phyloP scores from a whole-genome alignment of 2,329 filamentous ascomycete genomes.

The Neopestalotiopsis sp. region DNA sequence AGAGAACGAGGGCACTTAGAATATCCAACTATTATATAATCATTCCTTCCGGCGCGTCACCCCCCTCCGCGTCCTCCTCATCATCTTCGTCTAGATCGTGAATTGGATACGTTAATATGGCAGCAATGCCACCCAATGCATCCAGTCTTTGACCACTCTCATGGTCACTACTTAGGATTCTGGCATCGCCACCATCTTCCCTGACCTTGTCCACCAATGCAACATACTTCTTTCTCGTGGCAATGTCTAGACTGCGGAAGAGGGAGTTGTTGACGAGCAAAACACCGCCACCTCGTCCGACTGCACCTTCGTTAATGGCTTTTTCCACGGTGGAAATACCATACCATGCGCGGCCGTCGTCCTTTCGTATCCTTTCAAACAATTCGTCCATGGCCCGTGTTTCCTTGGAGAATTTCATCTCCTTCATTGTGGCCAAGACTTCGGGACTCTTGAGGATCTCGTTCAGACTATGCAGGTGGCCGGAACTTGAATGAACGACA shows the following conservation, averaged over 20 bases:
- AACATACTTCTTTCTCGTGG: constrained; percentile 80
- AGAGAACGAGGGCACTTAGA: not conserved
- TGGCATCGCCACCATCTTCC: constrained; percentile 82
- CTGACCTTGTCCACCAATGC: constrained; percentile 86
- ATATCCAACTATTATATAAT: constrained; percentile 30
- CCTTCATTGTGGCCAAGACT: constrained; percentile 76
- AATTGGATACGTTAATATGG: constrained; percentile 88
- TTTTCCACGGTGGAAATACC: constrained; percentile 81
- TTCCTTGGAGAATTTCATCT: constrained; percentile 88
- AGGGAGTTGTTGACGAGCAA: constrained; percentile 86
- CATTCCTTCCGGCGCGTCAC: constrained; percentile 33
- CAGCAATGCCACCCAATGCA: constrained; percentile 84
- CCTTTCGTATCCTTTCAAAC: constrained; percentile 75
- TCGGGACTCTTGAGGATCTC: constrained; percentile 85
- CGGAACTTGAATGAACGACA: constrained; percentile 83
- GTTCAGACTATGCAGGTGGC: constrained; percentile 84
- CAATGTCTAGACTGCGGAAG: constrained; percentile 83
- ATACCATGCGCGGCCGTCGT: constrained; percentile 92
- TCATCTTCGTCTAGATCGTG: constrained; percentile 78
- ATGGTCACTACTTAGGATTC: constrained; percentile 90
- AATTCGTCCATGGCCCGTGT: constrained; percentile 86
- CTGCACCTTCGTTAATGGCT: constrained; percentile 85
- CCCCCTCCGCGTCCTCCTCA: constrained; percentile 46
- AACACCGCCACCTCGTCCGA: constrained; percentile 83
- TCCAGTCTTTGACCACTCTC: constrained; percentile 89